Evolutionary conservation across 2,329 filamentous ascomycete genomes (phyloP).

Genomic region (Epicoccum nigrum): DNA sequence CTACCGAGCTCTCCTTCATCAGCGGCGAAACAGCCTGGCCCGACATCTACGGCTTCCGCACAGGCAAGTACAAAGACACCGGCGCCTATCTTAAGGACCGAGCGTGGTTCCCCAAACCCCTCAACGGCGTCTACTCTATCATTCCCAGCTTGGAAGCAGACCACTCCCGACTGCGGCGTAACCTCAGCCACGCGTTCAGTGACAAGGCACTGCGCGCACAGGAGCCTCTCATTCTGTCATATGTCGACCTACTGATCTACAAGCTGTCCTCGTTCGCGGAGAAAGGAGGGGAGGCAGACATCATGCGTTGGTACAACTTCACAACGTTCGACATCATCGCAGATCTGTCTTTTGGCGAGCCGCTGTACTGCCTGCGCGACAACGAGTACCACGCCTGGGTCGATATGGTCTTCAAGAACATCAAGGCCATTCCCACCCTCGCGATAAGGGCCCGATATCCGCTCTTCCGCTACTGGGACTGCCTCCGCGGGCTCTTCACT

Average conservation of each 20-base stretch:
- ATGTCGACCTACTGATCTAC: conserved; percentile 50
- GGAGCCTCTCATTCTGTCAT: conserved; percentile 47
- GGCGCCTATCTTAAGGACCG: conserved; percentile 46
- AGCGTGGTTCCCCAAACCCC: conserved; percentile 41
- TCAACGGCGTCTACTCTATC: conserved; percentile 39
- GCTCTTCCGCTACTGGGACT: conserved; percentile 27
- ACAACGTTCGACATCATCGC: conserved; percentile 40
- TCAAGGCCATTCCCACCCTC: conserved; percentile 20
- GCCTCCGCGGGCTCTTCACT: conserved; percentile 17
- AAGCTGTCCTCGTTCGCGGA: conserved; percentile 34
- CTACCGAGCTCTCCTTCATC: conserved; percentile 53
- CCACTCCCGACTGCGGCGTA: conserved; percentile 46
- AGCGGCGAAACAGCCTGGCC: conserved; percentile 52
- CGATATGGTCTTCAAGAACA: conserved; percentile 19
- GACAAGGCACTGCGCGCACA: conserved; percentile 52
- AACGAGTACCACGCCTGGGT: conserved; percentile 40
- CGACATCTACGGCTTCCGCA: conserved; percentile 52
- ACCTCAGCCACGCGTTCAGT: conserved; percentile 51
- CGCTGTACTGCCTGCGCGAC: conserved; percentile 40
- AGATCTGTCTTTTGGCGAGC: conserved; percentile 41
- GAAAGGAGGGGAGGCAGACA: conserved; percentile 23
- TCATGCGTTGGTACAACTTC: conserved; percentile 40
- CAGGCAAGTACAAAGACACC: conserved; percentile 44
- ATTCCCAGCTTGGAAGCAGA: conserved; percentile 33
- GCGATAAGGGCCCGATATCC: conserved; percentile 25